phyloP scores from a whole-genome alignment of 805 yeast genomes.

The Candida koratica region DNA sequence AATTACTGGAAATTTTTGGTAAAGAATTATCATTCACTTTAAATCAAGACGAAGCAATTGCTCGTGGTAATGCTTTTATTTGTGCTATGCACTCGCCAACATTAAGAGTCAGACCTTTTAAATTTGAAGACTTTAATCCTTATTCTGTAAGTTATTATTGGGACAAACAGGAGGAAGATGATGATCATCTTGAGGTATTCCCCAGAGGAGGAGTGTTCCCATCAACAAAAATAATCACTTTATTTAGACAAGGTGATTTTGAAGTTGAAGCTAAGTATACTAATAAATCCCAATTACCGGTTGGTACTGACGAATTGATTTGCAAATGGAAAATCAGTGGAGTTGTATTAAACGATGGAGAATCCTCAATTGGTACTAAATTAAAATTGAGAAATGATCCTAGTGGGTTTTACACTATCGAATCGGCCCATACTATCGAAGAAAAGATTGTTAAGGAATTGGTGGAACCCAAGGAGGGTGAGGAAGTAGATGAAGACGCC shows the following conservation, averaged over 20 bases:
- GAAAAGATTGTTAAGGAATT: conserved; percentile 88
- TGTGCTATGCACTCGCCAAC: conserved; percentile 99
- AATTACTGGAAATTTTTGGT: conserved; percentile 74
- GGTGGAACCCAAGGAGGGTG: conserved; percentile 54
- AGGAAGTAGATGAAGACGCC: conserved; percentile 55
- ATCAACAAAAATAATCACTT: conserved; percentile 89
- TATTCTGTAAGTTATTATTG: conserved; percentile 91
- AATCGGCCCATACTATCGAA: conserved; percentile 91
- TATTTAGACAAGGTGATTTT: conserved; percentile 89
- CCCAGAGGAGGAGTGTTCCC: conserved; percentile 91
- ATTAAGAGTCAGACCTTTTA: conserved; percentile 96
- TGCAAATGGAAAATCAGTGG: conserved; percentile 88
- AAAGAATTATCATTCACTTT: conserved; percentile 87
- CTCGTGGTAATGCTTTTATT: conserved; percentile 97
- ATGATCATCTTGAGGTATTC: conserved; percentile 90
- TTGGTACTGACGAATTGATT: conserved; percentile 59
- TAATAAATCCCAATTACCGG: conserved; percentile 66
- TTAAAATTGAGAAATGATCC: conserved; percentile 96
- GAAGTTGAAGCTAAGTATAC: conserved; percentile 84
- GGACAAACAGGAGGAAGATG: conserved; percentile 89
- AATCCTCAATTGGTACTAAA: conserved; percentile 76
- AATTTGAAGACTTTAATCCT: conserved; percentile 91
- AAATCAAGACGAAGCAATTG: conserved; percentile 98
- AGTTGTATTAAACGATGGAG: conserved; percentile 74
- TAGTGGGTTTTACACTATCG: conserved; percentile 90